phyloP scores from a whole-genome alignment of 208 protist genomes.

The Wallacemonas sp. region DNA sequence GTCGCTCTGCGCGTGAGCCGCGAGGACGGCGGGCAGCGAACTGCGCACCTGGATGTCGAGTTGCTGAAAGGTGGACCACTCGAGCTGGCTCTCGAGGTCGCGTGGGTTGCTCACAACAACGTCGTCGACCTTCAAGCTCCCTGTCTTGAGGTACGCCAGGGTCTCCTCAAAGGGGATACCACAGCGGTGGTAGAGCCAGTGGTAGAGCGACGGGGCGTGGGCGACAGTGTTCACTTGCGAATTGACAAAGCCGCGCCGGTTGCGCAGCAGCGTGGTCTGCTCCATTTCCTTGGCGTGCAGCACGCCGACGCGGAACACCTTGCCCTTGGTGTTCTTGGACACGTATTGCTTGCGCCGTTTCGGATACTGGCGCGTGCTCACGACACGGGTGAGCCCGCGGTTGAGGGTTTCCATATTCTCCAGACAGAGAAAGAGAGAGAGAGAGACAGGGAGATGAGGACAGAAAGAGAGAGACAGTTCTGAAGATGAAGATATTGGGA shows the following conservation, averaged over 20 bases:
- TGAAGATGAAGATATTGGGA: no score
- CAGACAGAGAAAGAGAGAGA: background rate
- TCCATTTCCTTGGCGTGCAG: constrained; percentile 75
- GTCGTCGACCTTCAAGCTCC: constrained; percentile 62
- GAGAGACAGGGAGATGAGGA: no score
- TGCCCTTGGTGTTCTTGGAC: constrained; percentile 50
- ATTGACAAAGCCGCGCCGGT: constrained; percentile 80
- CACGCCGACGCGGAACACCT: constrained; percentile 74
- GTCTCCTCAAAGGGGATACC: constrained; percentile 84
- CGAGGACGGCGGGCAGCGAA: constrained; percentile 27
- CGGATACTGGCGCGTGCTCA: constrained; percentile 58
- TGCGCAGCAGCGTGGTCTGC: constrained; percentile 56
- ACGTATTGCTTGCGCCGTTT: constrained; percentile 38
- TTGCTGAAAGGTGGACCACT: constrained; percentile 71
- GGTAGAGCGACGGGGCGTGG: constrained; percentile 82
- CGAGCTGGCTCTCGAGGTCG: constrained; percentile 76
- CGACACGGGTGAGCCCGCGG: constrained; percentile 64
- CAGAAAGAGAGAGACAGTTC: no score
- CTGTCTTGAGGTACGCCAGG: constrained; percentile 37
- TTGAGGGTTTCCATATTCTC: constrained; percentile 63
- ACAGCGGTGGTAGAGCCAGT: constrained; percentile 90
- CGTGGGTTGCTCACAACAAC: constrained; percentile 33
- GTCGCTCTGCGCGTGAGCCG: background rate
- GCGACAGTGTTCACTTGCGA: constrained; percentile 83
- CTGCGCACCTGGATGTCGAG: constrained; percentile 73